Conservation (phyloP, 371 early-diverging fungal species). For the Gilbertella persicaria region DNA sequence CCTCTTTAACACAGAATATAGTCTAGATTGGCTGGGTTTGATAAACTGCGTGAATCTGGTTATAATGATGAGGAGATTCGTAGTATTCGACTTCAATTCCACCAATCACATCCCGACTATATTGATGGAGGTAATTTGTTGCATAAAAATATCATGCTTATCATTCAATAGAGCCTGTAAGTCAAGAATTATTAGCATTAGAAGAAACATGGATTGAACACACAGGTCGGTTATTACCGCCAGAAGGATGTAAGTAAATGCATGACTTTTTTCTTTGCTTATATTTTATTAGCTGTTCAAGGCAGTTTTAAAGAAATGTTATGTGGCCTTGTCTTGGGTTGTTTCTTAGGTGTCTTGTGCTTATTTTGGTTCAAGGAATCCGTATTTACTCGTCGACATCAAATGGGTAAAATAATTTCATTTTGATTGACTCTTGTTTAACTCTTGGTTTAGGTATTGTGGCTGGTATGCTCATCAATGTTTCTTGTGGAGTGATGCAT, state of each 20-base stretch:
- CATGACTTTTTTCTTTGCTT: not conserved
- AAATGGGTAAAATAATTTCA: slow-evolving; percentile 46
- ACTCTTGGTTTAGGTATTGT: slow-evolving; percentile 33
- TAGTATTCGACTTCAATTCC: slow-evolving; percentile 21
- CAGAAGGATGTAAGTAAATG: slow-evolving; percentile 18
- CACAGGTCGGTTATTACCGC: slow-evolving; percentile 12
- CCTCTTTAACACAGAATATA: not conserved
- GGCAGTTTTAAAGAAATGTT: slow-evolving; percentile 66
- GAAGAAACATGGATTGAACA: slow-evolving; percentile 23
- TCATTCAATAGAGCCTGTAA: not conserved
- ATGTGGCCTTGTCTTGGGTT: slow-evolving; percentile 63
- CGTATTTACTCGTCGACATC: slow-evolving; percentile 65
- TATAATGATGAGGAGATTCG: slow-evolving; percentile 32
- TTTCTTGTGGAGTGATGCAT: slow-evolving; percentile 61
- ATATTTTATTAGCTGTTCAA: slow-evolving; percentile 30
- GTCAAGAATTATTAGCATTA: not conserved
- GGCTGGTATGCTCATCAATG: slow-evolving; percentile 64
- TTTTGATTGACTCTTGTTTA: not conserved
- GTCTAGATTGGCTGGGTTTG: slow-evolving; percentile 8
- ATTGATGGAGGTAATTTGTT: slow-evolving; percentile 19
- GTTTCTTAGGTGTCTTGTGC: slow-evolving; percentile 62
- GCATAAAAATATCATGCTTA: not conserved
- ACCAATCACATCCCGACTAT: slow-evolving; percentile 17
- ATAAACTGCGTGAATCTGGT: slow-evolving; percentile 25
- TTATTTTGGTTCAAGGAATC: slow-evolving; percentile 71